Base-by-base conservation (phyloP, 768 basidiomycete species). In the Leccinum sublutescens region DNA sequence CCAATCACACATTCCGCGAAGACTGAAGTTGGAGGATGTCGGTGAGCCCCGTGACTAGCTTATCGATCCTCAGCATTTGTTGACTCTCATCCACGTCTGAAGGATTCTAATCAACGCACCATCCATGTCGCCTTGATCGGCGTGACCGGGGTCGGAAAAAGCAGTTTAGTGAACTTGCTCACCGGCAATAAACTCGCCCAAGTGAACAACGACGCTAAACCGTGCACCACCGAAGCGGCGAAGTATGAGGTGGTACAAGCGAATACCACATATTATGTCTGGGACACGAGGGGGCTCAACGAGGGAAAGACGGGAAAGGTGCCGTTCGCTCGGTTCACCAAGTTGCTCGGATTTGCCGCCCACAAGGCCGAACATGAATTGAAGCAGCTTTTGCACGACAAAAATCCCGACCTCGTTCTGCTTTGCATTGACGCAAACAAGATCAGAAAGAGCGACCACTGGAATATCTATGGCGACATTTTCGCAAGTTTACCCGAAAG, bases 141-240 rank as follows among this genome's bases (percentile, higher is more conserved):
- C 10, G 36, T 55, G 36, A 69, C 68, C 14, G 68, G 68, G 2
- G 69, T 59, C 48, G 68, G 68, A 45, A 70, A 70, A 48, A 70
- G 68, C 58, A 70, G 69, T 7, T 51, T 71, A 9, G 67, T 71
- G 21, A 70, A 70, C 33, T 50, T 70, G 54, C 67, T 69, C 51
- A 45, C 47, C n/a, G 68, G 62, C 56, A 2, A 34, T 14, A 15
- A 53, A 48, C 17, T 47, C 17, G 69, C 68, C 6, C 2, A 27
- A 59, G 66, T 57, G 2, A 56, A 51, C 57, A 69, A 64, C 10
- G 17, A 64, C 40, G 69, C 52, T n/a, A 50, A 21, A 38, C 68
- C 68, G 19, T 71, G 68, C 56, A 69, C 68, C 15, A 25, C 55
- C 11, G 27, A 14, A 29, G 49, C 56, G 7, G 34, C 0, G 49